Base-by-base conservation (phyloP, 495 filamentous ascomycete genomes). In the Lophiostoma macrostomum region DNA sequence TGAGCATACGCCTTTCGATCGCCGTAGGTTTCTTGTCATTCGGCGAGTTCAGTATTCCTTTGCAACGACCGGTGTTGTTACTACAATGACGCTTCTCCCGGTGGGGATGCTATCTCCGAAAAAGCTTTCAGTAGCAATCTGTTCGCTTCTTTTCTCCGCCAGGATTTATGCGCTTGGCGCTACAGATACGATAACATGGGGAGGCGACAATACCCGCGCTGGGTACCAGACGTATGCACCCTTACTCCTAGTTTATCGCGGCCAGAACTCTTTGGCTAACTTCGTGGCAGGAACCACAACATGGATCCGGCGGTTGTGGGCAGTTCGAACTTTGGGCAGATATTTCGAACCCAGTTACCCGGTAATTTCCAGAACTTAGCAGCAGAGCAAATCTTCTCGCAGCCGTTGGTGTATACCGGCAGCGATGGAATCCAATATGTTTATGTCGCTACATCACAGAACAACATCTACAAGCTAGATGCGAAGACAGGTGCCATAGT, bases 351-450 rank as follows among this genome's bases (percentile, higher is more conserved):
- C 25, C 46, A 42, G 4, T 60, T 75, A 25, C 66, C 50, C 7
- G 72, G 71, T 28, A 66, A 59, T 12, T 75, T 71, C 50, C 68
- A 67, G 16, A 64, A 63, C 1, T 25, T 59, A 13, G 57, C 44
- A 23, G 37, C 61, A 29, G 73, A 74, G 58, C 69, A 72, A 47
- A 68, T 75, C 24, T 74, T 64, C 50, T 67, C 74, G 5, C 67
- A 73, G 53, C 74, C 75, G 10, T 64, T 76, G n/a, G 69, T 74
- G 13, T 76, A 72, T 39, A 77, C 75, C 10, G 57, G 50, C 5
- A 24, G 12, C 23, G 66, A 67, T n/a, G 56, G 68, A 5, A 45
- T 64, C 2, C 74, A 78, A 62, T 64, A 67, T 20, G 67, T 79
- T 36, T 77, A 73, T 38, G 49, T 74, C 5, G 71, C 73, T 8